Evolutionary conservation across 1,139 yeast species (phyloP).

Genomic region (Geotrichum phurueaensis): DNA sequence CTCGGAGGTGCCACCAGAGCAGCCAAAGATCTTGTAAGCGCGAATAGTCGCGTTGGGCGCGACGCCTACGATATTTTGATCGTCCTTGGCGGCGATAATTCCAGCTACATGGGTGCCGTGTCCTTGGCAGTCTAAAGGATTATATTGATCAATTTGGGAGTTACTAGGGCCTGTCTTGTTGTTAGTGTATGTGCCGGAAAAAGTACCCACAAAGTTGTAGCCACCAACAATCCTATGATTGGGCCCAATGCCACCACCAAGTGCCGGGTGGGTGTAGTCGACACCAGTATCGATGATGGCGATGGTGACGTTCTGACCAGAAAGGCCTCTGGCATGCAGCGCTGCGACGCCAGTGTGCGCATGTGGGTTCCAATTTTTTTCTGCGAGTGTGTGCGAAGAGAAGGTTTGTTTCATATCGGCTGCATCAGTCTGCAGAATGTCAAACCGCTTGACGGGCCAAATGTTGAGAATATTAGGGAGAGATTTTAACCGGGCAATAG

Average conservation of each 20-base stretch:
- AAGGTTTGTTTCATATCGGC: neutral
- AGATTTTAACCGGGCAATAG: neutral
- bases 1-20: constrained; percentile 16
- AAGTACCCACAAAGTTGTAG: constrained; percentile 16
- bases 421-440: neutral
- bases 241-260: constrained; percentile 11
- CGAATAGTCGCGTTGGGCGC: constrained; percentile 32
- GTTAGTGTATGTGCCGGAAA: constrained; percentile 13
- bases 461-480: constrained; percentile 7
- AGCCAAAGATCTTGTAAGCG: constrained; percentile 22
- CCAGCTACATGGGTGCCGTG: constrained; percentile 67
- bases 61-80: constrained; percentile 45
- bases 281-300: constrained; percentile 25
- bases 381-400: neutral
- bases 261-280: constrained; percentile 20
- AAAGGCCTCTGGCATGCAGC: constrained; percentile 20
- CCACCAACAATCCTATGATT: constrained; percentile 21
- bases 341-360: constrained; percentile 20
- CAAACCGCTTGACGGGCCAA: constrained; percentile 5
- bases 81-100: constrained; percentile 40
- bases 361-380: constrained; percentile 1
- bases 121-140: constrained; percentile 34
- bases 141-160: neutral
- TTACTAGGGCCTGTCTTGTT: constrained; percentile 7
- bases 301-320: constrained; percentile 21